Percentiles rank a stretch among this genome's conserved stretches.
phyloP scores from a whole-genome alignment of 805 yeast species.

The Candida mattraensis region DNA sequence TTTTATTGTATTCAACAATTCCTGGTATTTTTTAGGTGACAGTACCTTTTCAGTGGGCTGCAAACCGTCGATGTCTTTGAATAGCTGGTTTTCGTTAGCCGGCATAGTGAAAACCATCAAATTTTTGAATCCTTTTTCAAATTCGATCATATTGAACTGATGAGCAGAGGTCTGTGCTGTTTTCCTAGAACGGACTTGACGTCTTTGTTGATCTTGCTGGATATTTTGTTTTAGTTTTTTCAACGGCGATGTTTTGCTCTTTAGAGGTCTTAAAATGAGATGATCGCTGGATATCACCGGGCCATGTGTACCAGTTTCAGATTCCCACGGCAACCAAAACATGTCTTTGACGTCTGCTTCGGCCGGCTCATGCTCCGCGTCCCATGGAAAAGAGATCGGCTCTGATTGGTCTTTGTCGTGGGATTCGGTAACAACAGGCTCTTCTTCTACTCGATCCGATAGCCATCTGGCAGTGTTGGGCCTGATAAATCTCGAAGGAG shows the following conservation, averaged over 20 bases:
- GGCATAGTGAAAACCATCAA: conserved; percentile 31
- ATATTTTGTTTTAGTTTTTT: conserved; percentile 15
- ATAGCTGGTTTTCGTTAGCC: conserved; percentile 25
- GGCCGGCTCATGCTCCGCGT: not conserved
- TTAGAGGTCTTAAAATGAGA: conserved; percentile 29
- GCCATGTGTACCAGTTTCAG: not conserved
- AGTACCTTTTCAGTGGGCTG: conserved; percentile 24
- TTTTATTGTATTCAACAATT: conserved; percentile 19
- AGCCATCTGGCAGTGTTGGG: conserved; percentile 1
- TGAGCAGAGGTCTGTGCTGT: conserved; percentile 2
- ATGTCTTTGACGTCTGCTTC: not conserved
- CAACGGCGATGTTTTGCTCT: conserved; percentile 23
- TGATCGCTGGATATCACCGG: conserved; percentile 7
- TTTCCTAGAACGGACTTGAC: conserved; percentile 1
- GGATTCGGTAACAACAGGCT: too few species aligned
- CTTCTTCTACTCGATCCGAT: conserved; percentile 5
- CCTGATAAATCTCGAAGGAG: too few species aligned
- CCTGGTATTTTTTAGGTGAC: conserved; percentile 23
- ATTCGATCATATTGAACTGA: conserved; percentile 25
- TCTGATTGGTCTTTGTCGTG: not conserved
- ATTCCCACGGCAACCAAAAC: conserved; percentile 15
- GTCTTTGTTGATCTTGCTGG: conserved; percentile 4
- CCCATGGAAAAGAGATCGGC: not conserved
- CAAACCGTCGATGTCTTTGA: conserved; percentile 28
- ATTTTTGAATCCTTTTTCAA: conserved; percentile 29